Percentiles rank a stretch among this genome's conserved stretches.
Conservation (phyloP, 2,329 filamentous ascomycete species). For the Diaporthe ilicicola region DNA sequence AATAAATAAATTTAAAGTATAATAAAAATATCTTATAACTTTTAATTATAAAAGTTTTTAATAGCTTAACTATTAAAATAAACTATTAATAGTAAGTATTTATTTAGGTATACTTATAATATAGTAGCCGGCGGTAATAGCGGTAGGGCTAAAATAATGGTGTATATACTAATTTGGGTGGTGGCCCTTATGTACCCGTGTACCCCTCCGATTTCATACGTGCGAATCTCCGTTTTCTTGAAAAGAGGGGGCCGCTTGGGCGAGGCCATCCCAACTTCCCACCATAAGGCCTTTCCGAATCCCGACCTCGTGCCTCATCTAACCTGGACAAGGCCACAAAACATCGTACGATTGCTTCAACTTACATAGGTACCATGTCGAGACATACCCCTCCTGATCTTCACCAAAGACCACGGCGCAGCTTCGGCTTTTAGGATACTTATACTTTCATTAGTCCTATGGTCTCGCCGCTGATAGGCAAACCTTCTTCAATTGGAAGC, state of each 20-base stretch:
- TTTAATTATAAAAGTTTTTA: no score
- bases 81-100: no score
- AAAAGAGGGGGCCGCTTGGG: constrained; percentile 8
- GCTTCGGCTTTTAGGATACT: constrained; percentile 5
- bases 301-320: constrained; percentile 8
- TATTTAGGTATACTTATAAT: no score
- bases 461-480: constrained; percentile 11
- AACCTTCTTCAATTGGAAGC: constrained; percentile 6
- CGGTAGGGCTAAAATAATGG: no score
- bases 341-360: background rate
- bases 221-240: no score
- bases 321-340: constrained; percentile 1
- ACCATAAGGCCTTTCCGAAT: background rate
- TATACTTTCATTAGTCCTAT: constrained; percentile 5
- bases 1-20: no score
- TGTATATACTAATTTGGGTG: no score
- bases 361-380: background rate
- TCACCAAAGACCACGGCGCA: background rate
- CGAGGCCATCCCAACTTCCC: constrained; percentile 12
- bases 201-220: no score
- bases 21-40: no score
- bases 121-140: no score
- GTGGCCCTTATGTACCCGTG: no score
- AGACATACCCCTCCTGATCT: background rate
- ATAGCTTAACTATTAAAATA: no score